A percentile compares a stretch with the other conserved stretches of the same genome.
These are phyloP conservation scores for Avena sativa DNA, from an alignment of 176 grass and related monocot species.

Conservation along the genomic window DNA sequence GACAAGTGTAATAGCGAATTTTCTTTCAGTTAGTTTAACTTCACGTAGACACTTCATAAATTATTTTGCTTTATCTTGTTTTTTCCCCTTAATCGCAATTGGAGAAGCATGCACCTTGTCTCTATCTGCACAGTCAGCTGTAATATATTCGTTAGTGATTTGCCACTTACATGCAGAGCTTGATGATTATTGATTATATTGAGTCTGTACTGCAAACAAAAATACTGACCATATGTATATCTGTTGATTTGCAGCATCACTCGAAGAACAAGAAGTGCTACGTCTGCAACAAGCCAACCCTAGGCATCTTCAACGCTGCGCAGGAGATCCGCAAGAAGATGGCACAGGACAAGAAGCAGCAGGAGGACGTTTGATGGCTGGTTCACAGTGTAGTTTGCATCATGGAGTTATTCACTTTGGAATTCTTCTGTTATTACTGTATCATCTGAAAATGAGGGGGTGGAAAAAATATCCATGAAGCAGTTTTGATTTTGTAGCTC, in stretches of 20 bases:
- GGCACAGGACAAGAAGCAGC: constrained; percentile 68
- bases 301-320: constrained; percentile 83
- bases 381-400: background rate
- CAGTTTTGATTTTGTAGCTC: constrained; percentile 17
- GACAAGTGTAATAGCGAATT: background rate
- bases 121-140: background rate
- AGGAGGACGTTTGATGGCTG: constrained; percentile 14
- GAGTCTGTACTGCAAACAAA: background rate
- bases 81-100: background rate
- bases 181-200: too few relatives aligned
- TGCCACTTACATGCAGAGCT: too few relatives aligned
- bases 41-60: background rate
- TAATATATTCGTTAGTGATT: background rate
- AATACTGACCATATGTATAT: constrained; percentile 5
- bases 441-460: background rate
- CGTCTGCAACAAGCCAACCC: constrained; percentile 86
- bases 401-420: background rate
- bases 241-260: constrained; percentile 69
- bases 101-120: background rate
- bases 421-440: background rate
- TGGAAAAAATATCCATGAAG: background rate
- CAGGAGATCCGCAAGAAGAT: constrained; percentile 88
- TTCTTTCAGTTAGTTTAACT: background rate
- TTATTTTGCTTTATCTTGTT: background rate
- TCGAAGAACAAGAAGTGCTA: constrained; percentile 92